Evolutionary conservation across 768 basidiomycete genomes (phyloP).

Genomic region (Mycena haematopus): DNA sequence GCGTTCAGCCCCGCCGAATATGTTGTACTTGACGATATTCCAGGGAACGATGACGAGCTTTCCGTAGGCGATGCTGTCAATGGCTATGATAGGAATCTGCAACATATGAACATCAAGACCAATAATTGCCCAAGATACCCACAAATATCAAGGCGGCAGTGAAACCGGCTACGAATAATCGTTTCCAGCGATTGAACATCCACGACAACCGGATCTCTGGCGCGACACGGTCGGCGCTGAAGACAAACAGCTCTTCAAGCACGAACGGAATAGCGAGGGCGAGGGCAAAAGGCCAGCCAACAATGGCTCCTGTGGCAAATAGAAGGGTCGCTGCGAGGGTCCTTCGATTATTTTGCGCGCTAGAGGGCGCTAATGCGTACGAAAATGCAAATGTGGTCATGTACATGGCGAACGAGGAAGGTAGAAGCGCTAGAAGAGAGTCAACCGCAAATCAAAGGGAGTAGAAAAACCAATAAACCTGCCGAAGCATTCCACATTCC

Average conservation of each 20-base stretch:
- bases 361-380: constrained; percentile 66
- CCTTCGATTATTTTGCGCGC: constrained; percentile 55
- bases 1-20: constrained; percentile 78
- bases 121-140: constrained; percentile 34
- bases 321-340: constrained; percentile 69
- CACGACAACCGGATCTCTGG: constrained; percentile 53
- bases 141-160: constrained; percentile 70
- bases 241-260: constrained; percentile 86
- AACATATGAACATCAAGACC: constrained; percentile 4
- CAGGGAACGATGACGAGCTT: constrained; percentile 81
- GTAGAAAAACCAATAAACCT: constrained; percentile 51
- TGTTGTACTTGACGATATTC: constrained; percentile 94
- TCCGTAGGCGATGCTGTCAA: constrained; percentile 91
- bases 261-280: constrained; percentile 89
- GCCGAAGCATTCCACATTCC: constrained; percentile 96
- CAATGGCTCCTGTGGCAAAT: constrained; percentile 83
- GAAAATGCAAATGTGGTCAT: constrained; percentile 80
- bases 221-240: constrained; percentile 69
- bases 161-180: constrained; percentile 59
- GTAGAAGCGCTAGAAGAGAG: constrained; percentile 76
- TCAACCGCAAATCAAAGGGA: not conserved
- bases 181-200: constrained; percentile 66
- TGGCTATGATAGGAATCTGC: constrained; percentile 83
- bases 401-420: constrained; percentile 96
- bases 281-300: constrained; percentile 98